Evolutionary conservation across 2,329 filamentous ascomycete species (phyloP), one percentile per base, ranked within the genome.

Genomic region (Dothideomycetidae sp.): DNA sequence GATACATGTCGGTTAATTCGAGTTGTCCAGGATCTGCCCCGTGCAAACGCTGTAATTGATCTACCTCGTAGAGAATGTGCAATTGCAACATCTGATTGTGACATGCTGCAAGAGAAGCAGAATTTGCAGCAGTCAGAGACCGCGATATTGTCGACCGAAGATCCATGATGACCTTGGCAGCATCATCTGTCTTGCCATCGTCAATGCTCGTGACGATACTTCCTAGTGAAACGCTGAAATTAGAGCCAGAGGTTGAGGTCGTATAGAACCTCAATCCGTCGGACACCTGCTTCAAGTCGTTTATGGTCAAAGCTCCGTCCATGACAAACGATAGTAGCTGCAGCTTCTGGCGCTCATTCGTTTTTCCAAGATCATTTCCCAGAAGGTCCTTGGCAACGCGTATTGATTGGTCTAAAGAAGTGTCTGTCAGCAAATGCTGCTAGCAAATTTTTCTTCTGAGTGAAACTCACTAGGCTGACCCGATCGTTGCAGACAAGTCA

Each of bases 401-500:
- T 21, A 35, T 17, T 26, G 73, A 70, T 29, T 45, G 40, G 35
- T 42, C 41, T 14, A 21, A 26, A 2, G 16, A 26, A 2, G 16
- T 30, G 4, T 4, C 9, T 5, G 14, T 36, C 12, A 36, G 33
- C 19, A 15, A n/a, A 36, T 9, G 5, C 5, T 17, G 5, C 29
- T 4, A 26, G 21, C 7, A n/a, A n/a, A 26, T 26, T 26, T 26
- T 26, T 26, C 21, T 26, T 26, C n/a, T 23, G 10, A n/a, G n/a
- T n/a, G 5, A 26, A 36, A n/a, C 18, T 57, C 63, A 86, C 82
- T 82, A 59, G 94, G 79, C 54, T 96, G 90, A 0, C 88, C 90
- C n/a, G 86, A 93, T 54, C 94, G 85, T 53, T 85, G 86, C 7
- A 98, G 66, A 50, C 90, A 96, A 18, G 77, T 81, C 37, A 98